These are phyloP conservation scores for Coemansia umbellata DNA, from an alignment of 192 early-diverging fungal species.

Conservation along the genomic window DNA sequence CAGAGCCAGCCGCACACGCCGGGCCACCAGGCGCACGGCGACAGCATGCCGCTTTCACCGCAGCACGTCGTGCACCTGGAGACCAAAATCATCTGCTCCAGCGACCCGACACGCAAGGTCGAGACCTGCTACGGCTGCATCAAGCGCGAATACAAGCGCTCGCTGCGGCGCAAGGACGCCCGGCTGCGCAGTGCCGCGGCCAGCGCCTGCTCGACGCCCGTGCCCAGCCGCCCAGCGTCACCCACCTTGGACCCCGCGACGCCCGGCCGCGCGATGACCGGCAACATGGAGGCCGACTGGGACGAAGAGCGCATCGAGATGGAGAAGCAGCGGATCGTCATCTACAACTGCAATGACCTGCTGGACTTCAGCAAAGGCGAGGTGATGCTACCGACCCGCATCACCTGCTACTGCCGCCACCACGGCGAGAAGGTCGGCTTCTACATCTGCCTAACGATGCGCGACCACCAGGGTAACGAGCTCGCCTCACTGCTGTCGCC, in stretches of 20 bases:
- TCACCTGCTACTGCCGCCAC: slow-evolving; percentile 96
- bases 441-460: slow-evolving; percentile 78
- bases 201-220: slow-evolving; percentile 55
- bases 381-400: slow-evolving; percentile 81
- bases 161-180: slow-evolving; percentile 56
- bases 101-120: slow-evolving; percentile 69
- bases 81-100: slow-evolving; percentile 81
- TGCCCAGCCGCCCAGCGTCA: slow-evolving; percentile 53
- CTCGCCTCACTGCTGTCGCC: slow-evolving; percentile 80
- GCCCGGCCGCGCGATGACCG: slow-evolving; percentile 36
- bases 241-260: slow-evolving; percentile 40
- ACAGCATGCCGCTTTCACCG: slow-evolving; percentile 41
- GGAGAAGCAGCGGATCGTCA: slow-evolving; percentile 75
- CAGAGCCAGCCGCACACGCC: not conserved
- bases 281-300: slow-evolving; percentile 57
- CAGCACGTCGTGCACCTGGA: slow-evolving; percentile 69
- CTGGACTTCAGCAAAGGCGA: slow-evolving; percentile 89
- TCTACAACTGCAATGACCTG: slow-evolving; percentile 85
- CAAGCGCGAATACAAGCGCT: slow-evolving; percentile 74
- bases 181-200: slow-evolving; percentile 31
- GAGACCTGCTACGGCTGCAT: slow-evolving; percentile 81
- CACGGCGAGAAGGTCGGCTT: slow-evolving; percentile 93
- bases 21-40: slow-evolving; percentile 15
- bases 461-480: slow-evolving; percentile 59
- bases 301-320: slow-evolving; percentile 64